phyloP scores from a whole-genome alignment of 2,329 filamentous ascomycete genomes.

The Neonectria sp. region DNA sequence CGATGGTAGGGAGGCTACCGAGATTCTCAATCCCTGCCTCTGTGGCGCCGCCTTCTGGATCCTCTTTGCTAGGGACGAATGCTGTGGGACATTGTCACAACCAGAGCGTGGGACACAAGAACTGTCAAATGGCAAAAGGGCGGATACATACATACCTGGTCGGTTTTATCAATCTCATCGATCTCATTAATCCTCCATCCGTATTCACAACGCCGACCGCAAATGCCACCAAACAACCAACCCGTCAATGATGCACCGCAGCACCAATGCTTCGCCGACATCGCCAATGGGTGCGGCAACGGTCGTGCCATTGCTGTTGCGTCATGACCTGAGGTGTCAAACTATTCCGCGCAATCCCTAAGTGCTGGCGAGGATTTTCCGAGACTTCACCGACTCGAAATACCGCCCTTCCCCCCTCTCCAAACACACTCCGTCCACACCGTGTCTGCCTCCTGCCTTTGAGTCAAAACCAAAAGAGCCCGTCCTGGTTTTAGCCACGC shows the following conservation, averaged over 20 bases:
- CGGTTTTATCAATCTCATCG: conserved; percentile 46
- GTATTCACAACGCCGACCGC: conserved; percentile 17
- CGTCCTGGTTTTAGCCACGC: conserved; percentile 21
- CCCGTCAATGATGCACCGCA: neutral
- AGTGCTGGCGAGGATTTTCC: conserved; percentile 42
- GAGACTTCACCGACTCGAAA: conserved; percentile 49
- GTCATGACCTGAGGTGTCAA: conserved; percentile 37
- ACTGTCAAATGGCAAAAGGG: conserved; percentile 32
- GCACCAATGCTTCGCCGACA: conserved; percentile 15
- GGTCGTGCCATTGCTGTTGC: conserved; percentile 24
- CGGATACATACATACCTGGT: conserved; percentile 34
- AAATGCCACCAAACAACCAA: neutral
- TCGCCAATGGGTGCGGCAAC: conserved; percentile 12
- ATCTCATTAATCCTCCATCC: conserved; percentile 35
- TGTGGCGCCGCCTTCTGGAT: conserved; percentile 44
- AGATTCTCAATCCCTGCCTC: conserved; percentile 35
- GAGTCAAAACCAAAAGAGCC: conserved; percentile 20
- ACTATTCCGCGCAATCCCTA: conserved; percentile 30
- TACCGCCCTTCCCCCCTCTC: conserved; percentile 33
- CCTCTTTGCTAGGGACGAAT: conserved; percentile 36
- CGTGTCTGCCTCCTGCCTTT: conserved; percentile 14
- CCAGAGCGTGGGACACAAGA: conserved; percentile 36
- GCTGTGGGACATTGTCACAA: conserved; percentile 40
- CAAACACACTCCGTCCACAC: conserved; percentile 27
- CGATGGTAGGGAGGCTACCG: conserved; percentile 15